Conservation (phyloP, 768 basidiomycete genomes). For the Termitomyces sp. region DNA sequence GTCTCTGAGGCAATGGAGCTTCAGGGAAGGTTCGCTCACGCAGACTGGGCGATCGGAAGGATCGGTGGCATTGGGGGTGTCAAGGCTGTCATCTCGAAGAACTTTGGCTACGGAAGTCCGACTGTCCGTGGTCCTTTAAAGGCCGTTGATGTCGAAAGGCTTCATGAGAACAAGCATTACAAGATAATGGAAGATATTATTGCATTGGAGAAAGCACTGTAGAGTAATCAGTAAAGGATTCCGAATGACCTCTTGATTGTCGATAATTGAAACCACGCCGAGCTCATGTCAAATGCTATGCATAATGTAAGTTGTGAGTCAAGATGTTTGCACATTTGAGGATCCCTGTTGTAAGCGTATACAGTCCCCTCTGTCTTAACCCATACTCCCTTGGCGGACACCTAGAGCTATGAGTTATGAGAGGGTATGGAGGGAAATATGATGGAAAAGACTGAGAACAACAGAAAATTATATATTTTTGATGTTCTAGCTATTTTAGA, state of each 20-base stretch:
- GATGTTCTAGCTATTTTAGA: too few relatives aligned
- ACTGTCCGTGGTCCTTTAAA: slow-evolving; percentile 46
- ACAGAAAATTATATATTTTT: too few relatives aligned
- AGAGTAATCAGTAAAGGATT: neutral
- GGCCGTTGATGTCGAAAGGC: slow-evolving; percentile 26
- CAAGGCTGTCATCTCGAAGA: slow-evolving; percentile 54
- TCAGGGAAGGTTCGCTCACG: slow-evolving; percentile 57
- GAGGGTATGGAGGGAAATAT: too few relatives aligned
- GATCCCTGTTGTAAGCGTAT: neutral
- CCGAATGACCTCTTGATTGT: neutral
- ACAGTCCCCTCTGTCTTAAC: too few relatives aligned
- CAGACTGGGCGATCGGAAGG: slow-evolving; percentile 58
- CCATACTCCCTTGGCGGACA: too few relatives aligned
- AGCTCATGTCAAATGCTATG: neutral
- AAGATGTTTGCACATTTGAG: neutral
- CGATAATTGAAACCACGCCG: neutral
- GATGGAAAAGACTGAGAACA: too few relatives aligned
- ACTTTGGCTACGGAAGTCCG: slow-evolving; percentile 58
- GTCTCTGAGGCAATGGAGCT: slow-evolving; percentile 53
- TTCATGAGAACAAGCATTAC: slow-evolving; percentile 34
- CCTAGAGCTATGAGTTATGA: too few relatives aligned
- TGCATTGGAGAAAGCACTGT: slow-evolving; percentile 34
- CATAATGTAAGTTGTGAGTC: neutral
- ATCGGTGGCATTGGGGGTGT: slow-evolving; percentile 64
- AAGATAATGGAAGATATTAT: slow-evolving; percentile 39